Percentiles rank a stretch among this genome's conserved stretches.
phyloP scores from a whole-genome alignment of 352 stramenopile genomes.

The Bremia lactucae region DNA sequence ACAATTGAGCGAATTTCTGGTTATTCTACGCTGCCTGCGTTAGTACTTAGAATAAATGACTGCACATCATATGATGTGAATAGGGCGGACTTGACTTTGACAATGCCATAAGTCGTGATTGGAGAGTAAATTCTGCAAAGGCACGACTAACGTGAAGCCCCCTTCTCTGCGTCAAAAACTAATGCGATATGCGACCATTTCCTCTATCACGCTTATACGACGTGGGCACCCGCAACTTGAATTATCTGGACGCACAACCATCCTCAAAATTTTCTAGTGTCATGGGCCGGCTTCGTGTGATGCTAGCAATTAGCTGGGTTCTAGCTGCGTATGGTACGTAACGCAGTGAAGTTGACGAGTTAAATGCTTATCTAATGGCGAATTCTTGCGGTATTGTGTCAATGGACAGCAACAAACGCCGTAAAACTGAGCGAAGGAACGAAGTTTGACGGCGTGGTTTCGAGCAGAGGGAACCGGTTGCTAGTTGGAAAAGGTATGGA shows the following conservation, averaged over 20 bases:
- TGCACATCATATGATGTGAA: too few relatives aligned
- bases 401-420: slow-evolving; percentile 3
- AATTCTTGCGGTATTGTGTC: slow-evolving; percentile 4
- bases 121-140: too few relatives aligned
- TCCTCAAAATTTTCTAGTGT: slow-evolving; percentile 5
- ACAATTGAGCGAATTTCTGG: too few relatives aligned
- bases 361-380: not conserved
- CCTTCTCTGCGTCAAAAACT: too few relatives aligned
- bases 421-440: slow-evolving; percentile 5
- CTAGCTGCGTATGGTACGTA: slow-evolving; percentile 12
- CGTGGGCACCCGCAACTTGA: too few relatives aligned
- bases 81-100: too few relatives aligned
- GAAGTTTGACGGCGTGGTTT: slow-evolving; percentile 9
- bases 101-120: too few relatives aligned
- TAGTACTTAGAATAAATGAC: too few relatives aligned
- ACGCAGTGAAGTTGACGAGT: not conserved
- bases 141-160: too few relatives aligned
- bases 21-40: too few relatives aligned
- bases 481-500: slow-evolving; percentile 4
- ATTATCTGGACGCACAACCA: slow-evolving; percentile 12
- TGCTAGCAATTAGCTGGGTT: slow-evolving; percentile 12
- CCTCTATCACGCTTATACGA: too few relatives aligned
- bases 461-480: slow-evolving; percentile 4
- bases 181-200: too few relatives aligned
- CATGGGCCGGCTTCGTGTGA: slow-evolving; percentile 15